Percentiles rank a stretch among this genome's conserved stretches.
phyloP scores from a whole-genome alignment of 305 asterid species.

The Fraxinus baroniana region DNA sequence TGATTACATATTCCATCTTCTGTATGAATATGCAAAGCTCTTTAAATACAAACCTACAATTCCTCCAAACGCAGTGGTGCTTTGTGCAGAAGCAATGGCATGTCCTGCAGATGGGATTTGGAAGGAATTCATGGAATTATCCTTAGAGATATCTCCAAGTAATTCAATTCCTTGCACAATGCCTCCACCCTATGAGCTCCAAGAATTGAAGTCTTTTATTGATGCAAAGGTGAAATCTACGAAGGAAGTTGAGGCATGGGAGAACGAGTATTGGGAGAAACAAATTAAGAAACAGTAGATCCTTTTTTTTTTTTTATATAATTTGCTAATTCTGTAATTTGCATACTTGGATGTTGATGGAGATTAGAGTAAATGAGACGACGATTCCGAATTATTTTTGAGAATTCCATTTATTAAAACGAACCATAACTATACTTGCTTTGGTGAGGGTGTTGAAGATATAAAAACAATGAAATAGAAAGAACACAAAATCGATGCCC shows the following conservation, averaged over 20 bases:
- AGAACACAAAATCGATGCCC: not conserved
- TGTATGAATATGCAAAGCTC: slow-evolving; percentile 71
- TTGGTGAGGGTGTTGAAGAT: not conserved
- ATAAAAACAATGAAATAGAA: not conserved
- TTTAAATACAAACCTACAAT: slow-evolving; percentile 59
- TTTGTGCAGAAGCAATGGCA: slow-evolving; percentile 64
- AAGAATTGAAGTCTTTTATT: slow-evolving; percentile 42
- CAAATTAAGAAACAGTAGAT: slow-evolving; percentile 26
- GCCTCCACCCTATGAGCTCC: slow-evolving; percentile 66
- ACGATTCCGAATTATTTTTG: not conserved
- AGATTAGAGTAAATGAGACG: not conserved
- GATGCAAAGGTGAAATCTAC: slow-evolving; percentile 42
- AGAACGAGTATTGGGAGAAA: slow-evolving; percentile 56
- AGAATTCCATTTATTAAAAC: not conserved
- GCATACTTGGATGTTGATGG: not conserved
- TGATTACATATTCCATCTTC: slow-evolving; percentile 73
- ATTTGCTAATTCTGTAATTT: not conserved
- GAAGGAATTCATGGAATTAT: slow-evolving; percentile 72
- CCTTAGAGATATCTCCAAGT: slow-evolving; percentile 62
- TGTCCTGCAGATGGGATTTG: slow-evolving; percentile 51
- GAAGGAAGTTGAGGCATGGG: slow-evolving; percentile 64
- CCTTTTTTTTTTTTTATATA: not conserved
- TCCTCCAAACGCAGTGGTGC: slow-evolving; percentile 53
- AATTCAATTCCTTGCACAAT: slow-evolving; percentile 55
- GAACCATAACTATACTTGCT: not conserved